Evolutionary conservation across 1,284 basidiomycete genomes (phyloP).

Genomic region (Marasmius tenuissimus): DNA sequence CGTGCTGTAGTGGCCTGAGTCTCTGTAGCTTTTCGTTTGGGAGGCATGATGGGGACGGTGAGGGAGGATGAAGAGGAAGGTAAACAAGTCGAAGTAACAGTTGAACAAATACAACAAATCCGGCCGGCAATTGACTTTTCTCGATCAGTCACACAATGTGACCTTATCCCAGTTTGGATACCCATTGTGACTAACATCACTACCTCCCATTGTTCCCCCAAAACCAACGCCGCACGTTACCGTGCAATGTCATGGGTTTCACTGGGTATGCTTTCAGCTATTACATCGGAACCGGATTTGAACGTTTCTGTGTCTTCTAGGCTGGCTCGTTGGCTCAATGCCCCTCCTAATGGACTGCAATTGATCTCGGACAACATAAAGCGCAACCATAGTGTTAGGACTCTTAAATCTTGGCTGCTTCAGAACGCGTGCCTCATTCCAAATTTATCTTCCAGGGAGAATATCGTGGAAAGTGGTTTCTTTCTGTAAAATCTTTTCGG

Average conservation of each 20-base stretch:
- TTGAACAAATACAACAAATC: neutral
- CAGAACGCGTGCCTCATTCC: slow-evolving; percentile 10
- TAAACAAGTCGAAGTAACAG: slow-evolving; percentile 12
- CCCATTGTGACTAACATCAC: neutral
- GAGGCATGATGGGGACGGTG: slow-evolving; percentile 31
- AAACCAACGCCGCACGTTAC: no score
- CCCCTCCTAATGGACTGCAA: slow-evolving; percentile 66
- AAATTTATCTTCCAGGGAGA: slow-evolving; percentile 44
- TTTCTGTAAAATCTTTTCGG: slow-evolving; percentile 70
- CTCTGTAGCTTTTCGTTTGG: slow-evolving; percentile 48
- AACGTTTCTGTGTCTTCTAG: slow-evolving; percentile 34
- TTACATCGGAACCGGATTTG: no score
- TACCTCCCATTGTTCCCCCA: no score
- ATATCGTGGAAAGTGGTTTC: slow-evolving; percentile 60
- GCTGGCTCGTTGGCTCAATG: slow-evolving; percentile 77
- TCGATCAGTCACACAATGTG: slow-evolving; percentile 8
- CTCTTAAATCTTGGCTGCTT: neutral
- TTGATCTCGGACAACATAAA: slow-evolving; percentile 67
- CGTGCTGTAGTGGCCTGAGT: slow-evolving; percentile 27
- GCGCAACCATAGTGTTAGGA: slow-evolving; percentile 66
- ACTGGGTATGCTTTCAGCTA: slow-evolving; percentile 47
- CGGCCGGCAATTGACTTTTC: neutral
- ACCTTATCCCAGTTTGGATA: neutral
- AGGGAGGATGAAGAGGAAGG: slow-evolving; percentile 10
- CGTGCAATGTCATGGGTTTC: slow-evolving; percentile 49